These are phyloP conservation scores for Aspergillus pseudoterreus DNA, from an alignment of 2,329 filamentous ascomycete species.

Conservation along the genomic window DNA sequence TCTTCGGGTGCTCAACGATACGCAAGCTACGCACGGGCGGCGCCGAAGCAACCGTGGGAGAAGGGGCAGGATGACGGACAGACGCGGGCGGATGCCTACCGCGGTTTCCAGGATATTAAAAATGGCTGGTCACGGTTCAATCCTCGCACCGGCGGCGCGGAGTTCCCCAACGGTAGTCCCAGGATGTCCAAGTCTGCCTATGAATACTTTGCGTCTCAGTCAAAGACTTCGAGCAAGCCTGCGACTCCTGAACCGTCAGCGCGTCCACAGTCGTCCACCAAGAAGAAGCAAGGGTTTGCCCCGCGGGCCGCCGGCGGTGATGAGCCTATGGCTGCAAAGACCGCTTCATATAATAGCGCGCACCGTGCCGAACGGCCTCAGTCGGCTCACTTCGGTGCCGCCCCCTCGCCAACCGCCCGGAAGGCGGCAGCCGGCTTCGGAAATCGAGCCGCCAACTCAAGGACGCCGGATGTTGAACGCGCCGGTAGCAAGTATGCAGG, in stretches of 20 bases:
- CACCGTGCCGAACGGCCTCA: constrained; percentile 31
- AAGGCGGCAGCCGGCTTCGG: constrained; percentile 36
- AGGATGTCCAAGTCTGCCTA: constrained; percentile 34
- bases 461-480: constrained; percentile 45
- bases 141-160: constrained; percentile 27
- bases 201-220: constrained; percentile 25
- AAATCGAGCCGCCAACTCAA: constrained; percentile 23
- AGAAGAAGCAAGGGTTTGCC: constrained; percentile 56
- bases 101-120: constrained; percentile 46
- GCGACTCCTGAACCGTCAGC: constrained; percentile 29
- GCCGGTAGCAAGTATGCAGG: constrained; percentile 54
- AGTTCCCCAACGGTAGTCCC: no score
- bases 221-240: constrained; percentile 26
- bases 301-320: constrained; percentile 58
- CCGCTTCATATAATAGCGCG: constrained; percentile 47
- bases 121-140: constrained; percentile 39
- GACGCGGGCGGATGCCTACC: constrained; percentile 42
- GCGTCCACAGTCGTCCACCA: constrained; percentile 41
- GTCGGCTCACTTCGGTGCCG: constrained; percentile 30
- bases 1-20: constrained; percentile 40
- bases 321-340: constrained; percentile 53
- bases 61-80: constrained; percentile 37
- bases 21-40: constrained; percentile 39
- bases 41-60: constrained; percentile 35
- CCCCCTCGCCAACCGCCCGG: constrained; percentile 39